Conservation (phyloP, 208 protist genomes). For the Trypanosomatidae sp. region DNA sequence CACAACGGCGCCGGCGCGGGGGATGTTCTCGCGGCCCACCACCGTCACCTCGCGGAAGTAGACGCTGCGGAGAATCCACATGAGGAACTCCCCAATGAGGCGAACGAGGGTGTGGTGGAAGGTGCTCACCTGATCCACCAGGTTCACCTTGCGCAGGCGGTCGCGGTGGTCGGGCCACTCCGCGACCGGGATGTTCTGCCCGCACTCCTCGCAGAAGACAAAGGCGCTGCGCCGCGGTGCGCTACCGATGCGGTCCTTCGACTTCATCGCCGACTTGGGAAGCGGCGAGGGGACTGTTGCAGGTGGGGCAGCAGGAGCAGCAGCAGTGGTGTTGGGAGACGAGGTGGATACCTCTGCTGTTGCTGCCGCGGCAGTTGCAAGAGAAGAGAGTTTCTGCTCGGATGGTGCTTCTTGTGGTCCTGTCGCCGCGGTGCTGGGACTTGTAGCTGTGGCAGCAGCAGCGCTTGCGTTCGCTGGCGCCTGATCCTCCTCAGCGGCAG, state of each 20-base stretch:
- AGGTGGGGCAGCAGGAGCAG: not conserved
- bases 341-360: too few relatives aligned
- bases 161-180: slow-evolving; percentile 86
- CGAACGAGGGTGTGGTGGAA: slow-evolving; percentile 45
- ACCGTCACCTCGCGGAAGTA: slow-evolving; percentile 94
- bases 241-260: slow-evolving; percentile 54
- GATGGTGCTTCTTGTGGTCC: too few relatives aligned
- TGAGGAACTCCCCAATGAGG: slow-evolving; percentile 77
- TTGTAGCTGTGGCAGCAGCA: too few relatives aligned
- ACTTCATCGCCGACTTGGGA: slow-evolving; percentile 24
- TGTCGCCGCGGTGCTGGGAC: too few relatives aligned
- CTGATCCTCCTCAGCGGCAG: not conserved
- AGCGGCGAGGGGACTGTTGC: too few relatives aligned
- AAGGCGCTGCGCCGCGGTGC: slow-evolving; percentile 24
- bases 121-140: slow-evolving; percentile 53
- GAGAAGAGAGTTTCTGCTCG: too few relatives aligned
- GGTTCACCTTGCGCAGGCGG: slow-evolving; percentile 58
- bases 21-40: slow-evolving; percentile 89
- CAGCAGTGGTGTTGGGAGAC: not conserved
- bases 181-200: slow-evolving; percentile 58
- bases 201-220: slow-evolving; percentile 61
- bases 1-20: slow-evolving; percentile 85
- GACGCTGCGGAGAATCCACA: slow-evolving; percentile 86
- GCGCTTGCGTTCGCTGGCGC: not conserved
- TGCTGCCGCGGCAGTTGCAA: too few relatives aligned